These are phyloP conservation scores for Porphyra umbilicalis DNA, from an alignment of 31 red algal species.

Conservation along the genomic window DNA sequence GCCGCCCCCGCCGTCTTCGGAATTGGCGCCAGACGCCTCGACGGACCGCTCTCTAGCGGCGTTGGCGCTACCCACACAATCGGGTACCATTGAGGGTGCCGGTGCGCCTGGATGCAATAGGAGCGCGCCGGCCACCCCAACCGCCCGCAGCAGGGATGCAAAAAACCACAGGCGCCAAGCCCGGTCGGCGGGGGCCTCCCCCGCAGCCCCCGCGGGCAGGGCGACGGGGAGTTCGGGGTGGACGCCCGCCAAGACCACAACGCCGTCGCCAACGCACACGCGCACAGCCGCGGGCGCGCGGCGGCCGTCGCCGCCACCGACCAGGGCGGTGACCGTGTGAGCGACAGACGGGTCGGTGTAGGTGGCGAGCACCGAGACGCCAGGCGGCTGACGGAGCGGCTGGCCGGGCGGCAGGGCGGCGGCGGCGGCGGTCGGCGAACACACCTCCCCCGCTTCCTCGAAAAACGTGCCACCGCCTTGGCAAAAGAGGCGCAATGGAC, in stretches of 20 bases:
- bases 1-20: no score
- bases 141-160: not conserved
- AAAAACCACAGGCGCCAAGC: not conserved
- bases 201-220: no score
- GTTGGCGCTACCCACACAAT: no score
- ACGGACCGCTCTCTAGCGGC: no score
- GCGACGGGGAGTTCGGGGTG: not conserved
- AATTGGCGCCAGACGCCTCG: no score
- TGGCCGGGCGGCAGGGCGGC: not conserved
- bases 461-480: not conserved
- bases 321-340: not conserved
- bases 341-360: not conserved
- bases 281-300: not conserved
- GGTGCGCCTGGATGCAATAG: no score
- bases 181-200: not conserved
- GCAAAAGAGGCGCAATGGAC: not conserved
- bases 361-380: not conserved
- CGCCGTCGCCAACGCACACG: not conserved
- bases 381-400: not conserved
- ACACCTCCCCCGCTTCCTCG: not conserved
- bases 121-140: not conserved
- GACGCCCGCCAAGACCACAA: not conserved
- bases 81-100: no score
- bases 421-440: not conserved
- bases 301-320: not conserved